Evolutionary conservation across 1,139 yeast species (phyloP), one percentile per base, ranked within the genome.

Genomic region (Zhuliangozyma blackwelliae): DNA sequence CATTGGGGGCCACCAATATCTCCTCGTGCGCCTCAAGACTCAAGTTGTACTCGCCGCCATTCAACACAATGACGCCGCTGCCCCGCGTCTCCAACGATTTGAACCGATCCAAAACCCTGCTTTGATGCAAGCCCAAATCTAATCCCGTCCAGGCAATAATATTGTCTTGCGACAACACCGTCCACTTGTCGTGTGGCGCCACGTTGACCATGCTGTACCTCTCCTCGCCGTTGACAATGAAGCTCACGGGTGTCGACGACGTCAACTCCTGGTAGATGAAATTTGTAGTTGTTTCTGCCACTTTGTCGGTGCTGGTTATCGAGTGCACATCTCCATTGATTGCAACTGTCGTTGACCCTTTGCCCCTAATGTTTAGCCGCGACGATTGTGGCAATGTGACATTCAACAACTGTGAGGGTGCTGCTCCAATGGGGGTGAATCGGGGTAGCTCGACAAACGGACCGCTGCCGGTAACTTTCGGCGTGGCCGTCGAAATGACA

Each of bases 91-190:
- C 33, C 7, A 55, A 39, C 31, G 65, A 53, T 4, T 46, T 46
- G 38, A 42, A 49, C 21, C 48, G 52, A 7, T 46, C 44, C n/a
- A 61, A 41, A 5, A 48, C 35, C 10, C 40, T 33, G 8, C 33
- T 31, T 5, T 54, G 47, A n/a, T 36, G 35, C 13, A 71, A 36
- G 19, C 53, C 46, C 11, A 68, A 41, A 37, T 63, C 57, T 33
- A 58, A 57, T 0, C 77, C 77, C 1, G 69, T 56, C 78, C 78
- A 74, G 2, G 76, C 76, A 11, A 70, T 54, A 16, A 74, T 40
- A 36, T 54, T 51, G 7, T 58, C 53, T 33, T 56, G 55, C 16
- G 59, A 59, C 7, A 54, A 37, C n/a, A 72, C 49, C 3, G 48
- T 48, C 79, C 79, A 72, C n/a, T 41, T 38, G 10, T 51, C 32